Evolutionary conservation across 2,329 filamentous ascomycete species (phyloP).

Genomic region (Aspergillus sp.): DNA sequence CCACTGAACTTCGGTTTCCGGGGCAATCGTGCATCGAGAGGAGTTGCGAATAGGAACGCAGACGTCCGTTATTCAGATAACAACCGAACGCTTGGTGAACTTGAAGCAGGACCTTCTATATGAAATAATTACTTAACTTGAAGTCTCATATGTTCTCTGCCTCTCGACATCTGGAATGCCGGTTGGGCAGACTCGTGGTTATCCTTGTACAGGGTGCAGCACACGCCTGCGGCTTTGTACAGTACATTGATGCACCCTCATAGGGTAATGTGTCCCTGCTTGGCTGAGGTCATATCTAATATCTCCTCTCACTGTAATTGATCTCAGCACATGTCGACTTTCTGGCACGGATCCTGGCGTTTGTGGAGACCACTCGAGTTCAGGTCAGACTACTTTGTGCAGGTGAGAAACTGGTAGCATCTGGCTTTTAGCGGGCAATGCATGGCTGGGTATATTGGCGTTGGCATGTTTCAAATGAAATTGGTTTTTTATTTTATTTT

Average conservation of each 20-base stretch:
- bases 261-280: neutral
- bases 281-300: neutral
- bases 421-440: neutral
- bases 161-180: neutral
- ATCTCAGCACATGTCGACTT: neutral
- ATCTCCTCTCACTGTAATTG: neutral
- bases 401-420: neutral
- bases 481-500: no score
- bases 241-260: neutral
- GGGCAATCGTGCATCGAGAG: neutral
- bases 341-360: neutral
- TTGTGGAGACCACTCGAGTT: neutral
- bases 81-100: constrained; percentile 21
- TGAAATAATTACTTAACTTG: constrained; percentile 8
- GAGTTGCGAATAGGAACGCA: neutral
- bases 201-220: neutral
- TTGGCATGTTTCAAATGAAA: no score
- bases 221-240: neutral
- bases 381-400: neutral
- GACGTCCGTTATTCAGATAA: neutral
- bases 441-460: neutral
- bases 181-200: neutral
- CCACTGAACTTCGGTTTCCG: neutral
- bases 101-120: constrained; percentile 23
- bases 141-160: neutral